Conservation (phyloP, 2,329 filamentous ascomycete genomes). For the Chalara sp. region DNA sequence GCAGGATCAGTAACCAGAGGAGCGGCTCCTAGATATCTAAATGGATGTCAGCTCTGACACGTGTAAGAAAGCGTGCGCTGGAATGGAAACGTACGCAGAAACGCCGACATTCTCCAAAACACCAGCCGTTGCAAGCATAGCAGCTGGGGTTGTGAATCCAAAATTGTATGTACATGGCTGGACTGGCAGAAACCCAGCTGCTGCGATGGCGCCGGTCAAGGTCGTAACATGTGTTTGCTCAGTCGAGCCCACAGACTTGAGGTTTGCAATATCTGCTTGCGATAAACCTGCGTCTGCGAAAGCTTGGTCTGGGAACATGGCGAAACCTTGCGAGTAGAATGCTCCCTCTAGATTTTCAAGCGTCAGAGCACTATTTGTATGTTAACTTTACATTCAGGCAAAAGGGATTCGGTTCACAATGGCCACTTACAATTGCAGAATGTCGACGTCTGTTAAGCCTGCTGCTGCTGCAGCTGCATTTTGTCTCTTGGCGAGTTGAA, state of each 20-base stretch:
- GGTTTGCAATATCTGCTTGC: constrained; percentile 47
- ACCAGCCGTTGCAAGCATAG: constrained; percentile 63
- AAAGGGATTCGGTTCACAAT: not conserved
- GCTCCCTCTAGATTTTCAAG: constrained; percentile 68
- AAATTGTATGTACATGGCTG: constrained; percentile 69
- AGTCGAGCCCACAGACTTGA: constrained; percentile 54
- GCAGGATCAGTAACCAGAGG: constrained; percentile 52
- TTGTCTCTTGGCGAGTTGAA: constrained; percentile 19
- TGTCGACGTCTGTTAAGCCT: constrained; percentile 40
- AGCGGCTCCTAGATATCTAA: constrained; percentile 57
- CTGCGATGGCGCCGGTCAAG: constrained; percentile 53
- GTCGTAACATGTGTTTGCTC: constrained; percentile 57
- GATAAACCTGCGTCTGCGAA: constrained; percentile 57
- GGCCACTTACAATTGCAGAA: constrained; percentile 44
- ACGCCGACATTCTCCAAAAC: constrained; percentile 69
- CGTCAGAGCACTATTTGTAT: constrained; percentile 53
- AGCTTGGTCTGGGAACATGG: constrained; percentile 55
- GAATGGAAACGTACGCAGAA: constrained; percentile 45
- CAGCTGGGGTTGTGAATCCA: constrained; percentile 54
- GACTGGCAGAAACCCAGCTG: constrained; percentile 58
- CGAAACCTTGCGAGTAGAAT: constrained; percentile 68
- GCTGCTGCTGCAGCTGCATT: constrained; percentile 24
- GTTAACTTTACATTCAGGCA: too few species aligned
- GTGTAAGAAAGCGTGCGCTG: not conserved
- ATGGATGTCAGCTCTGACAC: too few species aligned